These are phyloP conservation scores for Pseudogymnoascus sp. DNA, from an alignment of 2,329 filamentous ascomycete species.

Conservation along the genomic window DNA sequence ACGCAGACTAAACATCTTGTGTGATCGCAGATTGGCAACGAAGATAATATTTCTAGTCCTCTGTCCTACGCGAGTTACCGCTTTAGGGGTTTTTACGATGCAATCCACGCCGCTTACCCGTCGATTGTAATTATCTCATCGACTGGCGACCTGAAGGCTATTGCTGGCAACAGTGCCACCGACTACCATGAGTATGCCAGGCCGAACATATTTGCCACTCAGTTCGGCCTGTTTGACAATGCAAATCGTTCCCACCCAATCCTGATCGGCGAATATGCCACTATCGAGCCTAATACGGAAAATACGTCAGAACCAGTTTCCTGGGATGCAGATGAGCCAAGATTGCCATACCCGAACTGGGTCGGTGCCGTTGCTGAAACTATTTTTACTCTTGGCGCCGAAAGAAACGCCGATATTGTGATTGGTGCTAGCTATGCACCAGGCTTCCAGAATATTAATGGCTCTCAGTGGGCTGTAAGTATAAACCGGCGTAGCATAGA, in stretches of 20 bases:
- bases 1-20: neutral
- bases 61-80: constrained; percentile 31
- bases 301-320: neutral
- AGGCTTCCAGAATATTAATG: constrained; percentile 23
- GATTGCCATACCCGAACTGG: constrained; percentile 19
- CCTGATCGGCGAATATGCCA: constrained; percentile 24
- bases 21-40: constrained; percentile 16
- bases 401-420: constrained; percentile 22
- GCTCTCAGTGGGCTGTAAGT: constrained; percentile 23
- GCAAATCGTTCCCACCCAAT: constrained; percentile 15
- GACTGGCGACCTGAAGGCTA: constrained; percentile 16
- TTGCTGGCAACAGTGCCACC: constrained; percentile 6
- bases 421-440: constrained; percentile 23
- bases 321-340: constrained; percentile 12
- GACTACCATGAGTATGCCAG: constrained; percentile 22
- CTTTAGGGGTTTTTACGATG: constrained; percentile 40
- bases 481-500: neutral
- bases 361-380: constrained; percentile 22
- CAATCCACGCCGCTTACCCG: constrained; percentile 31
- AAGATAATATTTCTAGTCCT: constrained; percentile 35
- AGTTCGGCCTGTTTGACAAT: constrained; percentile 20
- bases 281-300: constrained; percentile 18
- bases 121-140: constrained; percentile 36
- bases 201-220: constrained; percentile 19
- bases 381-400: constrained; percentile 20